phyloP scores from a whole-genome alignment of 116 monocot species.

The Cymodocea nodosa region DNA sequence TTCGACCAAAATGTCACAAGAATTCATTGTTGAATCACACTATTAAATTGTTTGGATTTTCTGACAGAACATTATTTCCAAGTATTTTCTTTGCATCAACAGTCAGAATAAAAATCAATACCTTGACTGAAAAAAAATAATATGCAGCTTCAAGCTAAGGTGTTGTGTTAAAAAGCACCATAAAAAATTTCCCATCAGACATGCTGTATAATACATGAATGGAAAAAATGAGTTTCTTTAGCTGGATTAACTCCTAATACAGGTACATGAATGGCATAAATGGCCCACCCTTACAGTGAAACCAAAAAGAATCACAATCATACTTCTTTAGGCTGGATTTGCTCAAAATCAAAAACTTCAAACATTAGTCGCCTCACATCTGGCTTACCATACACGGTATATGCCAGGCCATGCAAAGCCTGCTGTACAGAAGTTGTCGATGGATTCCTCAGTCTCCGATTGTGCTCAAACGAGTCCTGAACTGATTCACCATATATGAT shows the following conservation, averaged over 20 bases:
- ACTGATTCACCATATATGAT: constrained; percentile 68
- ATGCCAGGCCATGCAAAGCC: constrained; percentile 78
- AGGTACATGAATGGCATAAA: background rate
- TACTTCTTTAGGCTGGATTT: constrained; percentile 68
- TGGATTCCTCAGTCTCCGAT: constrained; percentile 72
- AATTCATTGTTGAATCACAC: too few relatives aligned
- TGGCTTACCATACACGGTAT: constrained; percentile 81
- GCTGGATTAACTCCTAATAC: background rate
- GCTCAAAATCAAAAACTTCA: constrained; percentile 95
- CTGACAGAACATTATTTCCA: too few relatives aligned
- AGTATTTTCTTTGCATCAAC: too few relatives aligned
- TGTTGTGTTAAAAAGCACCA: background rate
- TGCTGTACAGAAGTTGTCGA: constrained; percentile 78
- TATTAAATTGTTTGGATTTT: too few relatives aligned
- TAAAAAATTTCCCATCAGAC: background rate
- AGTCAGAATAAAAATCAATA: too few relatives aligned
- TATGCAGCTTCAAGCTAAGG: too few relatives aligned
- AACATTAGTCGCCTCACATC: constrained; percentile 95
- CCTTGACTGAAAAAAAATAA: too few relatives aligned
- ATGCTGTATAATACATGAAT: background rate
- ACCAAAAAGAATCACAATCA: constrained; percentile 11
- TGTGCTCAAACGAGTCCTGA: constrained; percentile 77
- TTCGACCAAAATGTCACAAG: too few relatives aligned
- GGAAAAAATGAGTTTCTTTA: background rate
- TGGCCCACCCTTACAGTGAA: background rate